Conservation (phyloP, 345 rosid genomes). For the Schrenkiella parvula region DNA sequence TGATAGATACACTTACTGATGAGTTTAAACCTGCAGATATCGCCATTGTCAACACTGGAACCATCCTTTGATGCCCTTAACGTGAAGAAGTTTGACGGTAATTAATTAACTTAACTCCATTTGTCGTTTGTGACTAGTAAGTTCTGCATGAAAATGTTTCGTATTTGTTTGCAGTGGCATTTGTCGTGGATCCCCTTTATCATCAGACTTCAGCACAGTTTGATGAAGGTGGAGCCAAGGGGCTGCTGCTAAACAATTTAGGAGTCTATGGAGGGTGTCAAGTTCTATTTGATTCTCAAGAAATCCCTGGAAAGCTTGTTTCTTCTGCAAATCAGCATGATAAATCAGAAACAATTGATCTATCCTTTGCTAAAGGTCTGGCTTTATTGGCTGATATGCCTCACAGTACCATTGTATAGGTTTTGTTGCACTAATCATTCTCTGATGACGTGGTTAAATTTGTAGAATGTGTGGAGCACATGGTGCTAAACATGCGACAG, state of each 20-base stretch:
- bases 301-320: constrained; percentile 71
- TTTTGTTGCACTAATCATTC: background rate
- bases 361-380: constrained; percentile 76
- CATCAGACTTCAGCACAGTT: constrained; percentile 97
- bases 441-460: constrained; percentile 15
- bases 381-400: constrained; percentile 23
- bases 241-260: constrained; percentile 80
- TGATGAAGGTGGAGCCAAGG: constrained; percentile 98
- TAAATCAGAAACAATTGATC: constrained; percentile 56
- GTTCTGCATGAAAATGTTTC: constrained; percentile 19
- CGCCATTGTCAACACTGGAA: constrained; percentile 80
- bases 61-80: constrained; percentile 83
- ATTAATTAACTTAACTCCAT: constrained; percentile 19
- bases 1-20: constrained; percentile 16
- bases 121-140: constrained; percentile 9
- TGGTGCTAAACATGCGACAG: constrained; percentile 56
- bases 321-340: constrained; percentile 45
- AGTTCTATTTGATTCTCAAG: constrained; percentile 89
- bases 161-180: constrained; percentile 59
- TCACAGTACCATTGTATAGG: background rate
- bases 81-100: constrained; percentile 87
- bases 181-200: constrained; percentile 94
- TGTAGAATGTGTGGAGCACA: constrained; percentile 65
- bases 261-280: constrained; percentile 86
- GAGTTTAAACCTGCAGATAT: constrained; percentile 54